phyloP scores from a whole-genome alignment of 176 grass and related monocot species.

The Oryza coarctata region DNA sequence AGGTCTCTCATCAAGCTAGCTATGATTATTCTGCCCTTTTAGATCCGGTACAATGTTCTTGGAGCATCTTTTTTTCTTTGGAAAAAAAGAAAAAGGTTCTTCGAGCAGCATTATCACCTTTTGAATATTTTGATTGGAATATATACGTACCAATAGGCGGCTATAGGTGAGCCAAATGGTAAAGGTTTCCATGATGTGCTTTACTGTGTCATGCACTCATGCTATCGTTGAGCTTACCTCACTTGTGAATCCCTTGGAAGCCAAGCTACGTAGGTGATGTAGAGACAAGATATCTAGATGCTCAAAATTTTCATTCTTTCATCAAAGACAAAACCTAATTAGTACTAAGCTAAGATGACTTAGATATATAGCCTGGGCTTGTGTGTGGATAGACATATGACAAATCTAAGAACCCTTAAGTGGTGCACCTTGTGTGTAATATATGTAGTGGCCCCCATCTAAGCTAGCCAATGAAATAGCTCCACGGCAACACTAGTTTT shows the following conservation, averaged over 20 bases:
- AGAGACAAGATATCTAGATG: background rate
- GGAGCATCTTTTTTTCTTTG: background rate
- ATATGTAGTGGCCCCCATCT: slow-evolving; percentile 20
- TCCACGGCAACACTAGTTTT: slow-evolving; percentile 30
- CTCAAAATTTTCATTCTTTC: background rate
- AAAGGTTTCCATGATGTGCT: background rate
- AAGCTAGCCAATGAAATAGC: slow-evolving; percentile 21
- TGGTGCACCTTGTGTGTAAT: slow-evolving; percentile 46
- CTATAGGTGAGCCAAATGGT: background rate
- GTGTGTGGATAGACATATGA: slow-evolving; percentile 32
- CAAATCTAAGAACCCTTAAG: slow-evolving; percentile 31
- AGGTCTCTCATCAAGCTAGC: background rate
- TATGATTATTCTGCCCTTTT: background rate
- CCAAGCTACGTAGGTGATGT: background rate
- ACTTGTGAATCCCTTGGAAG: slow-evolving; percentile 24
- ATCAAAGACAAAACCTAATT: background rate
- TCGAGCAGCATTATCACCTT: background rate
- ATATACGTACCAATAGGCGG: background rate
- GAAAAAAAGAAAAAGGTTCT: background rate
- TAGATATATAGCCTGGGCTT: slow-evolving; percentile 24
- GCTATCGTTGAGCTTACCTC: slow-evolving; percentile 48
- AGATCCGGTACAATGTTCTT: background rate
- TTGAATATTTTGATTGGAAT: background rate
- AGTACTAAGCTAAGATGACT: slow-evolving; percentile 21
- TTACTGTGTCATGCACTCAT: slow-evolving; percentile 42